A percentile compares a stretch with the other conserved stretches of the same genome.
phyloP scores from a whole-genome alignment of 192 early-diverging fungal species.

The Umbelopsis isabellina region DNA sequence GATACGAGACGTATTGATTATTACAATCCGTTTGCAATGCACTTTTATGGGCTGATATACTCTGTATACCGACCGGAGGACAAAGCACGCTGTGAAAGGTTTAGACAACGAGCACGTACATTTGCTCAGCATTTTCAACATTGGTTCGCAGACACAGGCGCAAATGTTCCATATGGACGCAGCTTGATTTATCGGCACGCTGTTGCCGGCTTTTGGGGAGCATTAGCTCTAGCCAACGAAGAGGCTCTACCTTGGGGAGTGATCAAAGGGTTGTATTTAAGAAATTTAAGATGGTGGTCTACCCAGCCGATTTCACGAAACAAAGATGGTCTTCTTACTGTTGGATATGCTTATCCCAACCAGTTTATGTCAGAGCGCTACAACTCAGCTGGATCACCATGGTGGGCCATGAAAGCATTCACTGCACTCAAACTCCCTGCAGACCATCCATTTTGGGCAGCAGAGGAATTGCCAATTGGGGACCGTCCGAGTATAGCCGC shows the following conservation, averaged over 20 bases:
- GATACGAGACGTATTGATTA: constrained; percentile 13
- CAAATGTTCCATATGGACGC: constrained; percentile 5
- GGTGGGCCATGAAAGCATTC: constrained; percentile 10
- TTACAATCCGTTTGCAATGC: constrained; percentile 17
- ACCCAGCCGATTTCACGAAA: background rate
- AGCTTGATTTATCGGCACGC: constrained; percentile 10
- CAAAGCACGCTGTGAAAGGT: background rate
- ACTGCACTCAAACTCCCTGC: constrained; percentile 2
- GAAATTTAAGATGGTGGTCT: constrained; percentile 13
- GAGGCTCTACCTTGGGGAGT: constrained; percentile 20
- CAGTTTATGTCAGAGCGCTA: constrained; percentile 8
- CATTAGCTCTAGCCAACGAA: constrained; percentile 7
- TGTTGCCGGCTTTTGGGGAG: constrained; percentile 11
- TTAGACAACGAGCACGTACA: background rate
- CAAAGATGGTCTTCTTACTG: background rate
- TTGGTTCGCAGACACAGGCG: constrained; percentile 16
- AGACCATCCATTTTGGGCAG: constrained; percentile 19
- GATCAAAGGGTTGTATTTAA: constrained; percentile 13
- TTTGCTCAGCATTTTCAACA: constrained; percentile 15
- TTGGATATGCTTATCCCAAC: constrained; percentile 19
- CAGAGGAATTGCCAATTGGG: background rate
- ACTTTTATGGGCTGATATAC: constrained; percentile 21
- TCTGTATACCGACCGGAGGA: background rate
- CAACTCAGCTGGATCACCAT: constrained; percentile 9
- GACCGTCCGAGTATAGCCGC: background rate